Conservation (phyloP, 2,329 filamentous ascomycete species). For the Phialophora verrucosa region DNA sequence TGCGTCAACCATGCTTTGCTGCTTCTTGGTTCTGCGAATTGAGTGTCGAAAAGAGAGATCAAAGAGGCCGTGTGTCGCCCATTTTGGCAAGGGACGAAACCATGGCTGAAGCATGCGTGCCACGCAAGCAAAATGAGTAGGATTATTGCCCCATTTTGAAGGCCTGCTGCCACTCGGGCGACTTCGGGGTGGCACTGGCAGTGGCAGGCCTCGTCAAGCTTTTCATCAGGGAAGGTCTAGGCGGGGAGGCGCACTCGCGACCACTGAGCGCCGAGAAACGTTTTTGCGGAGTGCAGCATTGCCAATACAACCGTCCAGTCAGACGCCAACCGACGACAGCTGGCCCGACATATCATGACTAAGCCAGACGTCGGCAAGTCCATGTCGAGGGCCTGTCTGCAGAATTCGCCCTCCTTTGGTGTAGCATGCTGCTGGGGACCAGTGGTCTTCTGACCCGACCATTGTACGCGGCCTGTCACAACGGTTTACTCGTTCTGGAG, state of each 20-base stretch:
- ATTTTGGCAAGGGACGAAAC: not conserved
- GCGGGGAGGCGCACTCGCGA: not conserved
- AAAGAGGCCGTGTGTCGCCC: not conserved
- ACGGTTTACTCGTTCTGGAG: not conserved
- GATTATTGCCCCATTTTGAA: not conserved
- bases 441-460: not conserved
- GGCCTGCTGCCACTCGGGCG: not conserved
- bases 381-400: not conserved
- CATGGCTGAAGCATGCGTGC: not conserved
- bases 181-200: slow-evolving; percentile 1
- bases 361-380: not conserved
- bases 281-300: not conserved
- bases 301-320: not conserved
- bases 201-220: not conserved
- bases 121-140: not conserved
- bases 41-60: not conserved
- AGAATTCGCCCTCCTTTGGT: not conserved
- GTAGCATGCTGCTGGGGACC: not conserved
- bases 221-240: not conserved
- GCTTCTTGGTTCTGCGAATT: not conserved
- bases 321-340: not conserved
- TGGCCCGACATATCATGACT: not conserved
- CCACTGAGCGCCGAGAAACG: not conserved
- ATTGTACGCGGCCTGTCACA: not conserved
- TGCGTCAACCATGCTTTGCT: not conserved